A percentile compares a stretch with the other conserved stretches of the same genome.
Conservation (phyloP, 2,329 filamentous ascomycete genomes). For the Botrytis porri region DNA sequence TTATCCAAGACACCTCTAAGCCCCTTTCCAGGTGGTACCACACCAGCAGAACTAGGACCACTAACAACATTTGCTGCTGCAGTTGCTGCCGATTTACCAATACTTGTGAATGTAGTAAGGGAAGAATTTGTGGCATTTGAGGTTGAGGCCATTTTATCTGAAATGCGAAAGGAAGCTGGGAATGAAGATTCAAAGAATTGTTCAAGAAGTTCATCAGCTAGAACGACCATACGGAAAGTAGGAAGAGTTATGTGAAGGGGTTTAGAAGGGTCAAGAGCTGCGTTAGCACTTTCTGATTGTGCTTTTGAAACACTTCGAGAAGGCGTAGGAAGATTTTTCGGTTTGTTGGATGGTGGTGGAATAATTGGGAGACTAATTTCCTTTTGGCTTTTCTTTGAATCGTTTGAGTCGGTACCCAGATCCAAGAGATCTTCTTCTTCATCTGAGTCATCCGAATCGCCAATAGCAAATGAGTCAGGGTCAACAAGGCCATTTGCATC, state of each 20-base stretch:
- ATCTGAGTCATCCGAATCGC: constrained; percentile 64
- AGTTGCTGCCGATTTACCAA: constrained; percentile 48
- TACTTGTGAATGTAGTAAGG: constrained; percentile 80
- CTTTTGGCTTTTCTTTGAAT: constrained; percentile 42
- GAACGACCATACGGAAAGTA: constrained; percentile 97
- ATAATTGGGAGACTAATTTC: constrained; percentile 29
- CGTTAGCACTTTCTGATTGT: constrained; percentile 76
- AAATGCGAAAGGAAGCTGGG: constrained; percentile 85
- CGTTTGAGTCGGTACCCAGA: constrained; percentile 47
- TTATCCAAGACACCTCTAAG: constrained; percentile 92
- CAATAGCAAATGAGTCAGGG: constrained; percentile 67
- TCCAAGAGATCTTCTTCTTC: constrained; percentile 61
- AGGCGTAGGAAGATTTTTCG: background rate
- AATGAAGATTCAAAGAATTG: constrained; percentile 98
- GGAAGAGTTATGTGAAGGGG: constrained; percentile 94
- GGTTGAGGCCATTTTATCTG: constrained; percentile 53
- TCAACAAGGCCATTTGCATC: constrained; percentile 36
- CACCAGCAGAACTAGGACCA: constrained; percentile 33
- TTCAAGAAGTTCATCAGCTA: constrained; percentile 92
- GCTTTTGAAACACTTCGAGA: constrained; percentile 54
- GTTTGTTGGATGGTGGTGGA: constrained; percentile 24
- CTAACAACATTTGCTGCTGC: constrained; percentile 40
- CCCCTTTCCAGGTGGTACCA: constrained; percentile 58
- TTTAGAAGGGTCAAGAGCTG: constrained; percentile 86
- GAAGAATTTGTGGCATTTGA: constrained; percentile 50